Evolutionary conservation across 108 stramenopile species (phyloP).

Genomic region (Schizochytrium sp.): DNA sequence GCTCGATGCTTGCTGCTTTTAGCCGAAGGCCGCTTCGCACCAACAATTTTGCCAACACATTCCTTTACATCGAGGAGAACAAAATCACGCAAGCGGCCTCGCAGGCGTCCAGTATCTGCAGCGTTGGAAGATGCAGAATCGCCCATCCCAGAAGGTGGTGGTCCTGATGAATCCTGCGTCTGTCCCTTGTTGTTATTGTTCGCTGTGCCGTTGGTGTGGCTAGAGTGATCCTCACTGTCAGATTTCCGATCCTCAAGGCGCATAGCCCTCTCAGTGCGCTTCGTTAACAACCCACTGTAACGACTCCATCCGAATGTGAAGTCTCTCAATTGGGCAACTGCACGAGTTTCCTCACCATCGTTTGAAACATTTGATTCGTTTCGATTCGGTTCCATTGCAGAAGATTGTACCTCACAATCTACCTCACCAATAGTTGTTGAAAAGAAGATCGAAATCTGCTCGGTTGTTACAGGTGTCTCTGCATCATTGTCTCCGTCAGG

Average conservation of each 20-base stretch:
- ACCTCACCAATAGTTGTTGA: neutral
- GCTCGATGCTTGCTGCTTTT: too few relatives aligned
- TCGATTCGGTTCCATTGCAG: neutral
- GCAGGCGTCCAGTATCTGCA: neutral
- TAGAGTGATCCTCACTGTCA: too few relatives aligned
- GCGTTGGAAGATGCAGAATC: too few relatives aligned
- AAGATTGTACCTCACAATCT: constrained; percentile 14
- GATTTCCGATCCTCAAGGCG: neutral
- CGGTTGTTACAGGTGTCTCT: neutral
- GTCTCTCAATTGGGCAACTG: neutral
- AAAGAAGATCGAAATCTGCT: constrained; percentile 33
- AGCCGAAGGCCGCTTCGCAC: neutral
- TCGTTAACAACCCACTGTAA: neutral
- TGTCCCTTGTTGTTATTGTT: neutral
- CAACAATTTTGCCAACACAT: neutral
- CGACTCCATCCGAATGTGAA: constrained; percentile 26
- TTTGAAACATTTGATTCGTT: neutral
- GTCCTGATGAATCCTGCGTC: neutral
- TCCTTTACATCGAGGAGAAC: neutral
- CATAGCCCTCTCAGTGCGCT: neutral
- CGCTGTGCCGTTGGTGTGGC: neutral
- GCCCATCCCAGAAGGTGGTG: too few relatives aligned
- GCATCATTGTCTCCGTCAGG: neutral
- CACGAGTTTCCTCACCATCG: neutral
- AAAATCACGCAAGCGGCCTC: constrained; percentile 24